Base-by-base conservation (phyloP, 2,329 filamentous ascomycete genomes). In the Metarhizium rileyi region DNA sequence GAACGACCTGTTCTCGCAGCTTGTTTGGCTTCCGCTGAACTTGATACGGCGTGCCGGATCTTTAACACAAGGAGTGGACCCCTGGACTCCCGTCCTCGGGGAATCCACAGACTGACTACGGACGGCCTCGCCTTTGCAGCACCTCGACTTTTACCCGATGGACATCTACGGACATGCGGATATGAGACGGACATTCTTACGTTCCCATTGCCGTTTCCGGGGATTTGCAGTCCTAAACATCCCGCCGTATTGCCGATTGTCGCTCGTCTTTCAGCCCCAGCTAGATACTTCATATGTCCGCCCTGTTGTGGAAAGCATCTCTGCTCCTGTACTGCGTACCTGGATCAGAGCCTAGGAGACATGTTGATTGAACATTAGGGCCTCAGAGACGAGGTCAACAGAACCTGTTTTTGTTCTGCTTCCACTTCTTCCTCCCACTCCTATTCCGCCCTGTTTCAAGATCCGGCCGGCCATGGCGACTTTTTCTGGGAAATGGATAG, bases 11-110 rank as follows among this genome's bases (percentile, higher is more conserved):
- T 49, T 46, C 42, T 35, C 23, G 14, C 25, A 41, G 30, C 33
- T 41, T 35, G 45, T 30, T 33, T 28, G 25, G 6, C 20, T 38
- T 45, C 16, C 20, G 22, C 22, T 22, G 22, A 10, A 38, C 35
- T 41, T 49, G 42, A 42, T 42, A 45, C 48, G 48, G 42, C 48
- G 23, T 27, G 43, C 30, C 48, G 48, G 48, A 49, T 38, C 35
- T 38, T 38, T 1, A 38, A 38, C 14, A 42, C 38, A 25, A 8
- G 20, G 38, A 25, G 38, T 42, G 38, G 38, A 14, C 38, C n/a
- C 38, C 38, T 23, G 38, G 38, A 36, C 38, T 42, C 20, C 38
- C 38, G 38, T n/a, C 38, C 16, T 42, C 38, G 38, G 22, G 38
- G 38, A 20, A 42, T 8, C 38, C 12, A 20, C 38, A 42, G 16